Evolutionary conservation across 176 grass and related monocot genomes (phyloP), one percentile per base, ranked within the genome.

Genomic region (Elymus sibiricus): DNA sequence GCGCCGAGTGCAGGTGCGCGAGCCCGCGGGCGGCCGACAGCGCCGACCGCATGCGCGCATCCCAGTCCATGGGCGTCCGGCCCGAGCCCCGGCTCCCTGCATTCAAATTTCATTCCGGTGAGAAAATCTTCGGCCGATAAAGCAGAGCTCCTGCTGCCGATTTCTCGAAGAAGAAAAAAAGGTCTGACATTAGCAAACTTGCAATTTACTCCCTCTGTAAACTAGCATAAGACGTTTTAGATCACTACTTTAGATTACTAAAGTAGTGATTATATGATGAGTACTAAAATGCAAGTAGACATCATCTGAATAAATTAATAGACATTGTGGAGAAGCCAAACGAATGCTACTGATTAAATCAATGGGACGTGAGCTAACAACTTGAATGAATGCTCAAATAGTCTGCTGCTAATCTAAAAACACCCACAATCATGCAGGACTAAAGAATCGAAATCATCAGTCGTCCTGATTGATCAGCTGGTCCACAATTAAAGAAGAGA

Each of bases 21-120:
- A 98, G 86, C 28, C 90, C 97, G 69, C 90, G 97, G 9, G 93
- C 85, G 49, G 97, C 88, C 6, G 86, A 91, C 79, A 98, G 76
- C 29, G 92, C 94, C 0, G 93, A 86, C 1, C 93, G 91, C 86
- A 96, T 95, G 38, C 97, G 90, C 35, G 92, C 91, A 51, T 95
- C 97, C 97, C 97, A 98, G 90, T 94, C 92, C 83, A 98, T 79
- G n/a, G 97, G 97, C 25, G 89, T 94, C 73, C 88, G 88, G 1
- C 94, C 94, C 3, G 92, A 95, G 34, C 91, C 94, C 1, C 97
- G 88, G 70, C 88, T 94, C 37, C 97, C 97, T 98, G 94, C 88
- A 81, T 21, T 22, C 6, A 15, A 29, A 78, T 24, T 28, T 6
- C 70, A 56, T 56, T 56, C 77, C 71, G 3, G 56, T 91, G 10